Base-by-base conservation (phyloP, 768 basidiomycete species). In the Solioccasus polychromus region DNA sequence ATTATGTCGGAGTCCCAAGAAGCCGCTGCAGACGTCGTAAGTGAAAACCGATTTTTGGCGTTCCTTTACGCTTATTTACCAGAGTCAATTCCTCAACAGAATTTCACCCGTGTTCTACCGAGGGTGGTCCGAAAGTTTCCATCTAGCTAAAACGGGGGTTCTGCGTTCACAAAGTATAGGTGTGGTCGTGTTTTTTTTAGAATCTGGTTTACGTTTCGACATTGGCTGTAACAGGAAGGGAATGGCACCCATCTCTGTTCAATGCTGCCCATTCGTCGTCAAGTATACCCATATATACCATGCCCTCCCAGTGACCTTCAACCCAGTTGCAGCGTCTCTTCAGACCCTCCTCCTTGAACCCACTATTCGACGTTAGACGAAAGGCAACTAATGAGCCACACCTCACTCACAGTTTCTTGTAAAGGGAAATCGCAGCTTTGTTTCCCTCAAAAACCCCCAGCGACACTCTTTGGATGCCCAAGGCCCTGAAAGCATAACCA, bases 271-370 rank as follows among this genome's bases (percentile, higher is more conserved):
- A 68, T 30, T 68, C 67, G 24, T 68, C 61, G 15, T 63, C 58
- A 17, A 66, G 47, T n/a, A 66, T 53, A 10, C 60, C 59, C 65
- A 69, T 68, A 26, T 48, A 48, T 17, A 66, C 50, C 18, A 47
- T 43, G 35, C 68, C 66, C 17, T 63, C 51, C 66, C 63, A 68
- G 22, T 57, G 52, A 7, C 67, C 64, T 28, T 62, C 55, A 17
- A 54, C 49, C 62, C 64, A 68, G 30, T 61, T 63, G 22, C 47
- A 48, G 29, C 64, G 60, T 35, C 67, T 41, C 34, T 56, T 59
- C 38, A 45, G 53, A 15, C 60, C 65, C 49, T 71, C 69, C 39
- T 60, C 52, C 8, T 59, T 48, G 47, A 70, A 70, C 1, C 63
- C 65, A 19, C 63, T 69, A n/a, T 17, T 9, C 37, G 22, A 9